Percentiles rank a stretch among this genome's conserved stretches.
Conservation (phyloP, 1,284 basidiomycete species). For the Heterobasidion annosum region DNA sequence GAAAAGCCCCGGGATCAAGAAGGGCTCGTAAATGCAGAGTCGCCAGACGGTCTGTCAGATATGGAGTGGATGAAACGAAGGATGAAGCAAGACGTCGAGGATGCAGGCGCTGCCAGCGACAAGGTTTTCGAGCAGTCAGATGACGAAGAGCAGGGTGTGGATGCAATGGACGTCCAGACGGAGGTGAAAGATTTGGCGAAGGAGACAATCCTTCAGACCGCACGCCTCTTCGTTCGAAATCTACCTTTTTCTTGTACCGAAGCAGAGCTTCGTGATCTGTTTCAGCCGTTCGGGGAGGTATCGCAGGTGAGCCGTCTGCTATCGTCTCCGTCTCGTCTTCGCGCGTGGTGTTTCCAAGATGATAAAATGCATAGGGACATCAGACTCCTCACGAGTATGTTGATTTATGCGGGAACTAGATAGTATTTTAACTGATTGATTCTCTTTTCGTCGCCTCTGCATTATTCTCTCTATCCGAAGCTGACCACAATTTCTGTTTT, state of each 20-base stretch:
- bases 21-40: not conserved
- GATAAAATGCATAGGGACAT: slow-evolving; percentile 54
- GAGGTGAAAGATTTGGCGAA: slow-evolving; percentile 32
- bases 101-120: slow-evolving; percentile 20
- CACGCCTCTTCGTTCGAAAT: slow-evolving; percentile 88
- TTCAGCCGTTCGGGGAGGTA: slow-evolving; percentile 65
- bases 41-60: slow-evolving; percentile 38
- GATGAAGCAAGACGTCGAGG: slow-evolving; percentile 43
- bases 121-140: slow-evolving; percentile 55
- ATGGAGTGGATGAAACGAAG: slow-evolving; percentile 70
- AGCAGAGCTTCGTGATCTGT: slow-evolving; percentile 62
- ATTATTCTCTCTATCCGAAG: not conserved
- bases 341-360: slow-evolving; percentile 22
- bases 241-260: slow-evolving; percentile 80
- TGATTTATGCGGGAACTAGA: slow-evolving; percentile 17
- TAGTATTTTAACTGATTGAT: slow-evolving; percentile 15
- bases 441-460: not conserved
- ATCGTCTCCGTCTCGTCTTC: slow-evolving; percentile 1
- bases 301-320: slow-evolving; percentile 46
- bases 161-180: slow-evolving; percentile 4
- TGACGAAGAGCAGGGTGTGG: slow-evolving; percentile 27
- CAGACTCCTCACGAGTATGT: slow-evolving; percentile 32
- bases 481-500: not conserved
- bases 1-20: slow-evolving; percentile 8
- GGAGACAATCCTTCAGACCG: slow-evolving; percentile 68